Evolutionary conservation across 129 eudicot species (phyloP).

Genomic region (Oenanthe sinensis): DNA sequence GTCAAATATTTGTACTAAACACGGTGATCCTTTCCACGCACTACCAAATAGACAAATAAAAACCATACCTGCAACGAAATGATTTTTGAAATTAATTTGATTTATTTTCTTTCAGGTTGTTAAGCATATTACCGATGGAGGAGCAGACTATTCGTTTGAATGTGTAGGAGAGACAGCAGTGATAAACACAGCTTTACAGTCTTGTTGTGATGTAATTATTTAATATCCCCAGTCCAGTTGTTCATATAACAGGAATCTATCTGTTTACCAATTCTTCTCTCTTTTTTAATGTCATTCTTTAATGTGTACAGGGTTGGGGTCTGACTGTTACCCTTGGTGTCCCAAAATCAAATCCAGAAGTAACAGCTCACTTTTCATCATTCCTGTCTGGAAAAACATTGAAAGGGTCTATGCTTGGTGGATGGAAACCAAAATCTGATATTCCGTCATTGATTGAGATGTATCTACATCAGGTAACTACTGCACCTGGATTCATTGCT

Average conservation of each 20-base stretch:
- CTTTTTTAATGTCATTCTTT: neutral
- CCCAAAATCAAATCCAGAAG: conserved; percentile 70
- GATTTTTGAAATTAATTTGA: neutral
- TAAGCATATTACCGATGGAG: conserved; percentile 71
- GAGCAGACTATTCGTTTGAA: conserved; percentile 91
- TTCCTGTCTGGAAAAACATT: conserved; percentile 80
- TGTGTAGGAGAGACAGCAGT: conserved; percentile 86
- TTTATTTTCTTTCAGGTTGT: conserved; percentile 45
- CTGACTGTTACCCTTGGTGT: conserved; percentile 92
- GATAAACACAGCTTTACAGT: conserved; percentile 74
- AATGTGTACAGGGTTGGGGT: conserved; percentile 81
- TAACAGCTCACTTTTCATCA: conserved; percentile 70
- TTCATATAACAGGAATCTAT: neutral
- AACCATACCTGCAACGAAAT: neutral
- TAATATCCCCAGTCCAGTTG: conserved; percentile 1
- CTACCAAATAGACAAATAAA: neutral
- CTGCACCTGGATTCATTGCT: neutral
- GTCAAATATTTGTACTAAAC: neutral
- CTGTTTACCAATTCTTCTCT: neutral
- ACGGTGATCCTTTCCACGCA: neutral
- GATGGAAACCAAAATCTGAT: conserved; percentile 99
- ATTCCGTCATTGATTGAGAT: conserved; percentile 68
- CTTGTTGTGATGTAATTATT: conserved; percentile 65
- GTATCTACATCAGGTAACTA: conserved; percentile 60
- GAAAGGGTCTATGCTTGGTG: conserved; percentile 84